Percentiles rank a stretch among this genome's conserved stretches.
Evolutionary conservation across 176 grass and related monocot genomes (phyloP).

Genomic region (Ampelocalamus luodianensis): DNA sequence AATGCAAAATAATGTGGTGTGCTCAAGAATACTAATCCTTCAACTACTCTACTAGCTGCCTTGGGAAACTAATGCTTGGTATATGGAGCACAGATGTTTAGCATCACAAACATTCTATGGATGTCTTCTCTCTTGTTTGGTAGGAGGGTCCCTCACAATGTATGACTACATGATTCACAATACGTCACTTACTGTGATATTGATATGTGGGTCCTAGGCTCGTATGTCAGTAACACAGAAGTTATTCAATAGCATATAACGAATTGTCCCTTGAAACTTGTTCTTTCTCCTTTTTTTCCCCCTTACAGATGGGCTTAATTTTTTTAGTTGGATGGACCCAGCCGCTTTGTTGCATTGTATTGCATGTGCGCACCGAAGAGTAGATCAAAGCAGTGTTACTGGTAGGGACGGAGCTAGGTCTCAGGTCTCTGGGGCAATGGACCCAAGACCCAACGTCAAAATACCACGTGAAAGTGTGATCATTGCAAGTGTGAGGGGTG

Average conservation of each 20-base stretch:
- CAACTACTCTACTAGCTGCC: background rate
- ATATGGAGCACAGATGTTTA: background rate
- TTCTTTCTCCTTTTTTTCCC: too few relatives aligned
- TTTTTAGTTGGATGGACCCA: background rate
- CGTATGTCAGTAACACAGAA: too few relatives aligned
- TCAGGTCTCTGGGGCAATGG: too few relatives aligned
- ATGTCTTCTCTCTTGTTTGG: background rate
- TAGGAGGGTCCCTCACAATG: background rate
- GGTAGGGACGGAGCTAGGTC: too few relatives aligned
- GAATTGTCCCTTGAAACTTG: background rate
- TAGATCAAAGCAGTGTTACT: constrained; percentile 20
- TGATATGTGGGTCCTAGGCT: too few relatives aligned
- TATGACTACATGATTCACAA: too few relatives aligned
- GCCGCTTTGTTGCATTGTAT: background rate
- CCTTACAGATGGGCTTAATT: background rate
- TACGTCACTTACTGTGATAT: too few relatives aligned
- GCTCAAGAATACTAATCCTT: background rate
- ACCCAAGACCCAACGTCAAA: too few relatives aligned
- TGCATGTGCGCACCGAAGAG: constrained; percentile 41
- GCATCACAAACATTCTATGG: background rate
- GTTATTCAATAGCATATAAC: too few relatives aligned
- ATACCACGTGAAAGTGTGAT: too few relatives aligned
- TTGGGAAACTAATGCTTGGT: background rate
- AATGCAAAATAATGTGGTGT: background rate
- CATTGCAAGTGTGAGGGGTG: too few relatives aligned